Conservation (phyloP, 2,329 filamentous ascomycete species). For the Penicillium sclerotiorum region DNA sequence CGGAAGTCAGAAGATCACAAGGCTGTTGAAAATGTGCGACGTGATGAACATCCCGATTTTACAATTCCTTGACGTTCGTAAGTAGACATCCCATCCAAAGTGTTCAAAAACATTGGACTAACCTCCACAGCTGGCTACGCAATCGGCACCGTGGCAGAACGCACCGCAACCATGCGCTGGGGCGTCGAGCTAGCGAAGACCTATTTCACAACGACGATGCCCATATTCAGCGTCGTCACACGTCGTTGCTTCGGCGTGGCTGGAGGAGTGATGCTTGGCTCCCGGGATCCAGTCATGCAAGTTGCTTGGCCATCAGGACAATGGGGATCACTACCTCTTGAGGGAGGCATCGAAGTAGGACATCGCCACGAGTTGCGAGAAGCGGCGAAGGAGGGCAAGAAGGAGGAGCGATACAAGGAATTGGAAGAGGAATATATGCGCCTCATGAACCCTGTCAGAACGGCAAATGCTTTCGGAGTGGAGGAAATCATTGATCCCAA, state of each 20-base stretch:
- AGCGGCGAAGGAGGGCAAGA: conserved; percentile 54
- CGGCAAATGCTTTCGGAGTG: conserved; percentile 64
- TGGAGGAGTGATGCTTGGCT: conserved; percentile 66
- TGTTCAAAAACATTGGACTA: not conserved
- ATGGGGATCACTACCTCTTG: conserved; percentile 64
- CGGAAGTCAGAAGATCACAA: conserved; percentile 63
- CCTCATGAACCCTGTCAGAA: conserved; percentile 66
- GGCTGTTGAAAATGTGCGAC: conserved; percentile 65
- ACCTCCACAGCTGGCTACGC: conserved; percentile 56
- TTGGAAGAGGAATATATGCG: conserved; percentile 62
- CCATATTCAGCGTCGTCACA: conserved; percentile 65
- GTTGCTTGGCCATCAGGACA: conserved; percentile 66
- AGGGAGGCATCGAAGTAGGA: conserved; percentile 66
- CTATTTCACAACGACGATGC: conserved; percentile 65
- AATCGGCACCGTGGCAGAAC: conserved; percentile 64
- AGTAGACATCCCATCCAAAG: conserved; percentile 21
- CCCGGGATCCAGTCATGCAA: conserved; percentile 61
- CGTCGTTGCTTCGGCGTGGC: conserved; percentile 65
- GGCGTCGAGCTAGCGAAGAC: conserved; percentile 63
- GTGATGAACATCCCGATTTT: conserved; percentile 66
- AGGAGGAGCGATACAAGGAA: conserved; percentile 57
- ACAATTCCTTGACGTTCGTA: conserved; percentile 64
- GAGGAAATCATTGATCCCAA: conserved; percentile 68
- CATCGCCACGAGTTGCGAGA: conserved; percentile 63
- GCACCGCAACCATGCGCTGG: conserved; percentile 66